These are phyloP conservation scores for Saccharum officinarum DNA, from an alignment of 176 grass and related monocot species.

Conservation along the genomic window DNA sequence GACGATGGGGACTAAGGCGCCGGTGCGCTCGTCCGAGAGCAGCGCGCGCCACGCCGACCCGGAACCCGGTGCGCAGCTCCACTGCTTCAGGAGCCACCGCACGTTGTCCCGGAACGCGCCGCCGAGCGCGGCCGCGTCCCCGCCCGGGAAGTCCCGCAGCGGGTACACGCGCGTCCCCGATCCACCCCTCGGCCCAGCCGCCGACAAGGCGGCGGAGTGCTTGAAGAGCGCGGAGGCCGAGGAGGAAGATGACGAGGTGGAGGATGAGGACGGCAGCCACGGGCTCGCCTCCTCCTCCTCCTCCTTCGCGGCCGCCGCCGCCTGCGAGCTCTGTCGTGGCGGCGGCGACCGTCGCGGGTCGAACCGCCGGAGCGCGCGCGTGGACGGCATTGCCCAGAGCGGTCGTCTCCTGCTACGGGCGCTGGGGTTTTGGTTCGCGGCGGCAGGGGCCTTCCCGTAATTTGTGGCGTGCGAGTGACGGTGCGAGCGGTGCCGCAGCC, in stretches of 20 bases:
- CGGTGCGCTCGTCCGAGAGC: constrained; percentile 59
- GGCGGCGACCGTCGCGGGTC: background rate
- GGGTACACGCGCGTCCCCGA: constrained; percentile 47
- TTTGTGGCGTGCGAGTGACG: background rate
- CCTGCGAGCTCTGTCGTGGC: background rate
- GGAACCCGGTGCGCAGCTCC: constrained; percentile 25
- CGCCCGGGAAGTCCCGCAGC: constrained; percentile 62
- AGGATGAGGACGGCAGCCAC: background rate
- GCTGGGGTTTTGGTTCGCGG: constrained; percentile 29
- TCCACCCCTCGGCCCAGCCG: constrained; percentile 20
- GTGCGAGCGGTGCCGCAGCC: background rate
- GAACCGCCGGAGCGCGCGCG: constrained; percentile 45
- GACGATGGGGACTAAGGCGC: constrained; percentile 50
- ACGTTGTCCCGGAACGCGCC: constrained; percentile 77
- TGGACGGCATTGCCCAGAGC: constrained; percentile 49
- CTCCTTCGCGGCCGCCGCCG: background rate
- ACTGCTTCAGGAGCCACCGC: constrained; percentile 52
- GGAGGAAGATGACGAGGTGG: constrained; percentile 20
- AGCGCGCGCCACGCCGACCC: constrained; percentile 50
- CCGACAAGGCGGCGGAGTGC: constrained; percentile 6
- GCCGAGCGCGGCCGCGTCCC: constrained; percentile 44
- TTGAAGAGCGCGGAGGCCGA: background rate
- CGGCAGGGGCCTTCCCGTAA: constrained; percentile 41
- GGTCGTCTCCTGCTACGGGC: background rate
- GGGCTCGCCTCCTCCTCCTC: background rate